Percentiles rank a stretch among this genome's conserved stretches.
These are phyloP conservation scores for Articulospora tetracladia DNA, from an alignment of 495 filamentous ascomycete species.

Conservation along the genomic window DNA sequence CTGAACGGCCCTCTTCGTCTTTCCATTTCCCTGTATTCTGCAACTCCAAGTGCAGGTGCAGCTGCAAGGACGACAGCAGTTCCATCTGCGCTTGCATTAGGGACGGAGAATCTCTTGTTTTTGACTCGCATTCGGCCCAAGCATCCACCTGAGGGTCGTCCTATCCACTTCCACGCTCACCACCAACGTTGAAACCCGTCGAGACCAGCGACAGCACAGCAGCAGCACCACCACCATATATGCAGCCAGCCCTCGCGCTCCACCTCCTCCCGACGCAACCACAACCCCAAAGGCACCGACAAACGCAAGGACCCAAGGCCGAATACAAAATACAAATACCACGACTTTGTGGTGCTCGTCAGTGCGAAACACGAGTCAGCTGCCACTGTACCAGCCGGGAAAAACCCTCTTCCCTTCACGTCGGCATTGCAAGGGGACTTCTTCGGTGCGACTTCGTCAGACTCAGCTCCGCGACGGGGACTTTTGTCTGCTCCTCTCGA, in stretches of 20 bases:
- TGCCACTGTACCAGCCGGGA: background rate
- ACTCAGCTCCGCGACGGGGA: background rate
- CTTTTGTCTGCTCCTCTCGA: background rate
- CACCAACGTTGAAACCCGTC: background rate
- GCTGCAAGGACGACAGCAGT: background rate
- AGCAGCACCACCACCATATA: background rate
- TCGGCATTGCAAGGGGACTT: background rate
- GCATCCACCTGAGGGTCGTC: too few relatives aligned
- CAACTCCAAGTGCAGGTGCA: background rate
- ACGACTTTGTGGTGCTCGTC: background rate
- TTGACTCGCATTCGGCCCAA: background rate
- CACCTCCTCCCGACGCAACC: background rate
- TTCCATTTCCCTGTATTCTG: background rate
- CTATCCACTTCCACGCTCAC: too few relatives aligned
- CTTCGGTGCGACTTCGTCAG: background rate
- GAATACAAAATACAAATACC: background rate
- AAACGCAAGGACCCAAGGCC: too few relatives aligned
- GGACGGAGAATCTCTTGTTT: background rate
- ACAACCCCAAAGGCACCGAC: too few relatives aligned
- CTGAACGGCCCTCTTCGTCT: background rate
- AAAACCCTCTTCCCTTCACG: background rate
- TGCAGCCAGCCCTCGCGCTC: background rate
- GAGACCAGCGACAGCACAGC: too few relatives aligned
- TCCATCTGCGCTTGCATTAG: background rate
- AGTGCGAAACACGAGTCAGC: background rate